Evolutionary conservation across 176 grass and related monocot species (phyloP).

Genomic region (Bolboschoenus planiculmis): DNA sequence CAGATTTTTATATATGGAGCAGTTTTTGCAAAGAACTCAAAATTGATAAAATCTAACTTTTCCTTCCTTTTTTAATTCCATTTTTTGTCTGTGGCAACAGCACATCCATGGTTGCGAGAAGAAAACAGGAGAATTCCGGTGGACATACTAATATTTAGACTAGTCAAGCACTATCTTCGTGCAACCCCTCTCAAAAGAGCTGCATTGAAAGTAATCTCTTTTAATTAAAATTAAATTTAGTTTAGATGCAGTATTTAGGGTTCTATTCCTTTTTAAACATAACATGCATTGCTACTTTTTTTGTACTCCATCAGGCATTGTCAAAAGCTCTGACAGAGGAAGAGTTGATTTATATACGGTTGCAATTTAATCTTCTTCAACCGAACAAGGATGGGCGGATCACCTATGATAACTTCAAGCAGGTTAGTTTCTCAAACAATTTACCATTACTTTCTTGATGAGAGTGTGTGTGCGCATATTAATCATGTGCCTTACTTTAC

Average conservation of each 20-base stretch:
- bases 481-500: background rate
- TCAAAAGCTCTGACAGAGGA: constrained; percentile 86
- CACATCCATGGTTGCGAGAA: constrained; percentile 84
- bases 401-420: constrained; percentile 70
- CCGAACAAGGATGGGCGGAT: constrained; percentile 71
- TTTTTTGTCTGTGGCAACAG: constrained; percentile 27
- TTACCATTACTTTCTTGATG: background rate
- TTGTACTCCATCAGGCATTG: constrained; percentile 48
- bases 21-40: background rate
- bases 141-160: constrained; percentile 75
- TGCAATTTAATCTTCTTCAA: constrained; percentile 79
- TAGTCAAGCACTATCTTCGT: constrained; percentile 90
- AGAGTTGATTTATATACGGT: constrained; percentile 75
- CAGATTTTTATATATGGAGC: background rate
- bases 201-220: constrained; percentile 57
- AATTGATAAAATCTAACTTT: background rate
- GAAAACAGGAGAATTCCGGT: constrained; percentile 62
- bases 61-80: background rate
- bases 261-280: constrained; percentile 11
- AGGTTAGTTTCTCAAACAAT: constrained; percentile 37
- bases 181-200: constrained; percentile 81
- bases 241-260: background rate
- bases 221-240: constrained; percentile 15
- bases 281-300: constrained; percentile 13
- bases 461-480: background rate